phyloP scores from a whole-genome alignment of 2,329 filamentous ascomycete genomes.

The Calonectria multiphialidica region DNA sequence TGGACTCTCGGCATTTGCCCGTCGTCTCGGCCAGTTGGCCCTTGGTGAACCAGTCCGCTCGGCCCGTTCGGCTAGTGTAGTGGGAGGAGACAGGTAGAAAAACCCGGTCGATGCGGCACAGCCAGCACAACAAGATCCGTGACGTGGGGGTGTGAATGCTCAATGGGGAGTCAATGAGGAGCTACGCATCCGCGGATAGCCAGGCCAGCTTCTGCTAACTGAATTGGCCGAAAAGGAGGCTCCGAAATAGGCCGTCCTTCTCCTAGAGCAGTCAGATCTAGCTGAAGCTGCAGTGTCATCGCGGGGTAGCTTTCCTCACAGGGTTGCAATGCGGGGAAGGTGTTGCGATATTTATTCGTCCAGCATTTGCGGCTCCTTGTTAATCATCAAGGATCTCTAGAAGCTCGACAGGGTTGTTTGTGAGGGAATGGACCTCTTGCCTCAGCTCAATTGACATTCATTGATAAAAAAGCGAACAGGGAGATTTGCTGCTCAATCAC shows the following conservation, averaged over 20 bases:
- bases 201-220: not conserved
- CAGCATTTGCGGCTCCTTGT: not conserved
- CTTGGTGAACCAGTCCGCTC: conserved; percentile 2
- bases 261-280: not conserved
- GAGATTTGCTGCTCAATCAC: not conserved
- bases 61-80: conserved; percentile 9
- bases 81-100: not conserved
- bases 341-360: conserved; percentile 3
- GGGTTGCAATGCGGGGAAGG: conserved; percentile 4
- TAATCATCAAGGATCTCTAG: not conserved
- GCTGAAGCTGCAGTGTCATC: conserved; percentile 2
- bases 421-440: no score
- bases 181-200: not conserved
- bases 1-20: conserved; percentile 6
- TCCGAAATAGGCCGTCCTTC: not conserved
- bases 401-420: not conserved
- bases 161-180: no score
- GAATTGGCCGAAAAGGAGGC: not conserved
- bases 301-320: not conserved
- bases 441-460: not conserved
- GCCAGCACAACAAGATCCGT: not conserved
- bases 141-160: not conserved
- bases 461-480: not conserved
- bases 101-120: not conserved
- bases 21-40: not conserved